phyloP scores from a whole-genome alignment of 208 protist genomes.

The Trypanosoma mega region DNA sequence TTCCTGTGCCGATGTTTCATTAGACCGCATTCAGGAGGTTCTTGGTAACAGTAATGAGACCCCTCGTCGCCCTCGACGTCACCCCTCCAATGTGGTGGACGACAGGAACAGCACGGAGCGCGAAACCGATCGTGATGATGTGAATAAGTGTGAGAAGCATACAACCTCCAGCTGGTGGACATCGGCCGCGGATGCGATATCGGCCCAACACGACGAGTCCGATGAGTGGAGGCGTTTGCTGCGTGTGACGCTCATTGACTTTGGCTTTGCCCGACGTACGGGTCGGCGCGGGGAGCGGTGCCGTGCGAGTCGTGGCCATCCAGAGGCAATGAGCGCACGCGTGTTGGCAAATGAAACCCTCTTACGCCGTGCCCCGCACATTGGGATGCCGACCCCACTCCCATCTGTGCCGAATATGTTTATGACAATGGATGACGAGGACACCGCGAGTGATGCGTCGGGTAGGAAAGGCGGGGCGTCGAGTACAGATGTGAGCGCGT shows the following conservation, averaged over 20 bases:
- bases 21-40: conserved; percentile 37
- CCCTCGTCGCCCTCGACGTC: conserved; percentile 3
- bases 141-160: neutral
- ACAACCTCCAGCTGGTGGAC: conserved; percentile 6
- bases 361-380: neutral
- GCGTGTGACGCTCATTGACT: conserved; percentile 77
- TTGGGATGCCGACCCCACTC: conserved; percentile 57
- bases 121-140: neutral
- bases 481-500: conserved; percentile 54
- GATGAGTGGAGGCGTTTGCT: conserved; percentile 33
- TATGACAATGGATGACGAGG: conserved; percentile 32
- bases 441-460: conserved; percentile 21
- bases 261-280: conserved; percentile 67
- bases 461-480: too few species aligned
- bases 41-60: conserved; percentile 36
- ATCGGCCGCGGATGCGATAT: too few species aligned
- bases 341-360: too few species aligned
- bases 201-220: neutral
- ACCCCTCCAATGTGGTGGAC: neutral
- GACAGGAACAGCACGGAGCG: neutral
- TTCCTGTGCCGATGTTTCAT: conserved; percentile 41
- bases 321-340: too few species aligned
- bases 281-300: conserved; percentile 1
- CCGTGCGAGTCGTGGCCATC: neutral
- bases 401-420: conserved; percentile 71